These are phyloP conservation scores for Oryza meridionalis DNA, from an alignment of 176 grass and related monocot genomes.

Conservation along the genomic window DNA sequence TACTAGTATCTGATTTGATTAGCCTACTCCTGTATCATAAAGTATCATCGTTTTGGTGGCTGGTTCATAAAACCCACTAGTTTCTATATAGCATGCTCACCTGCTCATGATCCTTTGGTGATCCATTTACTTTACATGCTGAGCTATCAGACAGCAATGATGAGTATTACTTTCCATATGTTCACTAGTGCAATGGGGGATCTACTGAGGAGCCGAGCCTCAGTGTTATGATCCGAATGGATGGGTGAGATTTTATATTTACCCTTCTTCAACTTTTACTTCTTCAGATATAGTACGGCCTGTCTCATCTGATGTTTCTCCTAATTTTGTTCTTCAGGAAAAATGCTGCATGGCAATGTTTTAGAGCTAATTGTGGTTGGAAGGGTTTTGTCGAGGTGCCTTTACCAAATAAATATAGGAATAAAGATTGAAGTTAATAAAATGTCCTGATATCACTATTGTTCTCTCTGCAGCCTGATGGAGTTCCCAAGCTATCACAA, in stretches of 20 bases:
- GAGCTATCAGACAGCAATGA: slow-evolving; percentile 18
- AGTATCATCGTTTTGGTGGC: not conserved
- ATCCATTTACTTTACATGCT: slow-evolving; percentile 21
- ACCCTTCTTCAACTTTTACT: slow-evolving; percentile 26
- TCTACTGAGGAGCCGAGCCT: slow-evolving; percentile 55
- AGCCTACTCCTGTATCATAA: not conserved
- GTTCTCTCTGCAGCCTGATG: slow-evolving; percentile 49
- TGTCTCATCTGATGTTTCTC: slow-evolving; percentile 20
- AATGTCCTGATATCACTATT: slow-evolving; percentile 15
- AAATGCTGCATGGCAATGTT: slow-evolving; percentile 69
- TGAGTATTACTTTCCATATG: slow-evolving; percentile 40
- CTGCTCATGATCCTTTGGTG: not conserved
- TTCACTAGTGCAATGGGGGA: slow-evolving; percentile 65
- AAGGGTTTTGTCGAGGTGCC: slow-evolving; percentile 57
- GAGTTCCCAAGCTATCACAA: slow-evolving; percentile 27
- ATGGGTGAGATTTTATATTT: slow-evolving; percentile 55
- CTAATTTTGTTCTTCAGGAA: slow-evolving; percentile 48
- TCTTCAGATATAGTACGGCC: slow-evolving; percentile 11
- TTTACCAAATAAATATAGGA: slow-evolving; percentile 12
- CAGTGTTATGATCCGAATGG: slow-evolving; percentile 42
- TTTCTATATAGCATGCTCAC: not conserved
- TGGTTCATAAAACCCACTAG: not conserved
- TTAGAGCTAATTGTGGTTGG: slow-evolving; percentile 84
- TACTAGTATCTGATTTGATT: not conserved
- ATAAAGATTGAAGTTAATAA: slow-evolving; percentile 14